Percentiles rank a stretch among this genome's conserved stretches.
phyloP scores from a whole-genome alignment of 305 asterid genomes.

The Solanum hybrid region DNA sequence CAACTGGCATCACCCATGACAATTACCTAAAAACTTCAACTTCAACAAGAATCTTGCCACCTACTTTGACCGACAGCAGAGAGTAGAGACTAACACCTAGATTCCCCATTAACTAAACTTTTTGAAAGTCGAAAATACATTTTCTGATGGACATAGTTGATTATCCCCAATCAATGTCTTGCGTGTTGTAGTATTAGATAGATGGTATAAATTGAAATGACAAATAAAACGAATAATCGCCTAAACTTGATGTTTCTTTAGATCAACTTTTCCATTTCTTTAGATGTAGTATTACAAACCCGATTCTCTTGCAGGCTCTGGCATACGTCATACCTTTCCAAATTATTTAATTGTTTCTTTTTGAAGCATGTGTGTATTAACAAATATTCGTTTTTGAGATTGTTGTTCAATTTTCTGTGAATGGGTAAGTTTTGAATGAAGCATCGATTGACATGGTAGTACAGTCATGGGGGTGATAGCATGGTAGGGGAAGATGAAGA shows the following conservation, averaged over 20 bases:
- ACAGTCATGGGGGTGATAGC: background rate
- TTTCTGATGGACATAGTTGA: background rate
- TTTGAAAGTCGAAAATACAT: background rate
- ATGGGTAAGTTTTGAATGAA: background rate
- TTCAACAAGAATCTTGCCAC: background rate
- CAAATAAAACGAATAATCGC: background rate
- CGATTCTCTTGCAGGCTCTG: background rate
- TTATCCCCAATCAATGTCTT: background rate
- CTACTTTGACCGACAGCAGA: background rate
- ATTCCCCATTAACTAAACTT: background rate
- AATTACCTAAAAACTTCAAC: background rate
- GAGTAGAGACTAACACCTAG: background rate
- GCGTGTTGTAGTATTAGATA: background rate
- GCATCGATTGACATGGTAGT: background rate
- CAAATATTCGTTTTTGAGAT: background rate
- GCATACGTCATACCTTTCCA: background rate
- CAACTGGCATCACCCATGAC: background rate
- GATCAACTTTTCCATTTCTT: background rate
- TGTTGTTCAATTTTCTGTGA: background rate
- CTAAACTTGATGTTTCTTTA: background rate
- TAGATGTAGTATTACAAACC: background rate
- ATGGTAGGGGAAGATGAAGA: background rate
- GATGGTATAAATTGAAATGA: background rate
- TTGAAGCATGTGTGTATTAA: background rate
- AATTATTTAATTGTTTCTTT: background rate